phyloP scores from a whole-genome alignment of 345 rosid species.

The Atalantia buxifolia region DNA sequence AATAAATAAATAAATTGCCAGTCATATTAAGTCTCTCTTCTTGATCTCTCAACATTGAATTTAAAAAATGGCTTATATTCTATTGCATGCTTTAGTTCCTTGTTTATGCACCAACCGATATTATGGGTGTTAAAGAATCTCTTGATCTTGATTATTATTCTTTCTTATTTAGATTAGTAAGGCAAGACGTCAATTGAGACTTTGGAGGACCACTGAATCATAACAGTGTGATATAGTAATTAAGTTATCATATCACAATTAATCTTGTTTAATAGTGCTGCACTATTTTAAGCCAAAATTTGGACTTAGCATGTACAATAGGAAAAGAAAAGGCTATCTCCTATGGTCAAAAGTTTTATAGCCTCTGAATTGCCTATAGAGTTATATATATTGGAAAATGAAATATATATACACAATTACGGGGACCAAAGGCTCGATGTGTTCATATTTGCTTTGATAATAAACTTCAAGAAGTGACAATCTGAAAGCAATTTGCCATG shows the following conservation, averaged over 20 bases:
- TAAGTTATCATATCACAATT: constrained; percentile 32
- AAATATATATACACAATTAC: not conserved
- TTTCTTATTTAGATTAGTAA: not conserved
- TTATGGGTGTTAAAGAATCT: not conserved
- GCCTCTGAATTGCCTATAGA: constrained; percentile 26
- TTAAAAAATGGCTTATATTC: not conserved
- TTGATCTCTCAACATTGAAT: too few species aligned
- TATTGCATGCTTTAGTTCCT: not conserved
- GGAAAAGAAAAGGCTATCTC: constrained; percentile 41
- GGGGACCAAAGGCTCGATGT: constrained; percentile 14
- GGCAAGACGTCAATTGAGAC: constrained; percentile 1
- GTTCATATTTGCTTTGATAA: not conserved
- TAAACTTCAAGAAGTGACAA: not conserved
- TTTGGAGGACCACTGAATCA: constrained; percentile 54
- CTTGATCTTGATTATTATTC: not conserved
- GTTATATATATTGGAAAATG: not conserved
- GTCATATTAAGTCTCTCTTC: too few species aligned
- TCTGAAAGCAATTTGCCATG: constrained; percentile 18
- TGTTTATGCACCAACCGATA: not conserved
- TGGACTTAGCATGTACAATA: constrained; percentile 24
- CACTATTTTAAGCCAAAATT: constrained; percentile 4
- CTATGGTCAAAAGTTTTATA: constrained; percentile 29
- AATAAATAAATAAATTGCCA: too few species aligned
- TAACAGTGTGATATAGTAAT: constrained; percentile 49
- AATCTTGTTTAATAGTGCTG: not conserved